These are phyloP conservation scores for Leishmania mexicana DNA, from an alignment of 208 protist genomes.

Conservation along the genomic window DNA sequence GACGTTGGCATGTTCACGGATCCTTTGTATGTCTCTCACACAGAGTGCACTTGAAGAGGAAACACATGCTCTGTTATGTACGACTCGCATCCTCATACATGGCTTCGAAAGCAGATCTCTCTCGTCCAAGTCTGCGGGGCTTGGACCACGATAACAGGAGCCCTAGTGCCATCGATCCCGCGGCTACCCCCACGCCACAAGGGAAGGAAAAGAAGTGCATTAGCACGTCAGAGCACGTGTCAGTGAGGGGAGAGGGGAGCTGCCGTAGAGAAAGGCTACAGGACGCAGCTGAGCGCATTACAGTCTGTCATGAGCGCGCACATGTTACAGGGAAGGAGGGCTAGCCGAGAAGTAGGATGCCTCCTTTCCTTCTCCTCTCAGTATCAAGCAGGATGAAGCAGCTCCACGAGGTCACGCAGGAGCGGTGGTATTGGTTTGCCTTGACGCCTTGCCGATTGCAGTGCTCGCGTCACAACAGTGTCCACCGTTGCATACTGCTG, in stretches of 20 bases:
- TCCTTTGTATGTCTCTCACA: neutral
- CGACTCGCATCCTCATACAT: neutral
- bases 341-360: neutral
- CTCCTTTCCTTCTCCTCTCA: neutral
- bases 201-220: neutral
- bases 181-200: neutral
- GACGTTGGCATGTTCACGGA: neutral
- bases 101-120: neutral
- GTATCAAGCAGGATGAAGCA: constrained; percentile 25
- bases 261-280: neutral
- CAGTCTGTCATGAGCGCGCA: neutral
- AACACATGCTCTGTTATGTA: neutral
- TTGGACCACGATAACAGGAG: neutral
- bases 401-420: constrained; percentile 24
- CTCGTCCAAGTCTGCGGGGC: neutral
- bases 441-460: neutral
- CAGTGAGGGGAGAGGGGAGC: neutral
- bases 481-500: constrained; percentile 43
- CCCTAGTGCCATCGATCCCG: neutral
- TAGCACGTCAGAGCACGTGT: neutral
- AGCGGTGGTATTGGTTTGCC: constrained; percentile 19
- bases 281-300: neutral
- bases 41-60: neutral
- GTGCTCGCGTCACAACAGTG: constrained; percentile 24
- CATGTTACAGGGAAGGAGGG: neutral